Evolutionary conservation across 257 asterid genomes (phyloP).

Genomic region (Pogostemon cablin): DNA sequence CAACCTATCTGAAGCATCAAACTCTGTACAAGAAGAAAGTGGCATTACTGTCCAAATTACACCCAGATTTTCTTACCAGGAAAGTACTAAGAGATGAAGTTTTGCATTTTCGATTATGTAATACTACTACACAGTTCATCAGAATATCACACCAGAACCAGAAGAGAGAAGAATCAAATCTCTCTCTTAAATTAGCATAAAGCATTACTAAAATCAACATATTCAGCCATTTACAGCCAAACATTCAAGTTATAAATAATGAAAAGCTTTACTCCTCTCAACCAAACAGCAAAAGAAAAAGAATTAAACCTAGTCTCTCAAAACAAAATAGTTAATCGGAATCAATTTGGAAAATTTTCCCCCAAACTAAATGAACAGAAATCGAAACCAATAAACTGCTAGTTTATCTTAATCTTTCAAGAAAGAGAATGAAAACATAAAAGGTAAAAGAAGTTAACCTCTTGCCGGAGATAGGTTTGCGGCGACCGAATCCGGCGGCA

Average conservation of each 20-base stretch:
- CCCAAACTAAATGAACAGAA: background rate
- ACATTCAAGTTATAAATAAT: background rate
- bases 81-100: background rate
- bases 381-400: constrained; percentile 12
- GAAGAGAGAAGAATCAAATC: background rate
- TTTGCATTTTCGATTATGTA: background rate
- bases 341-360: background rate
- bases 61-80: constrained; percentile 17
- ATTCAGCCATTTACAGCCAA: constrained; percentile 13
- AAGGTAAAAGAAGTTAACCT: constrained; percentile 48
- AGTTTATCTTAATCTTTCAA: background rate
- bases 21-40: background rate
- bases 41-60: background rate
- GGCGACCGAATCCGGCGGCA: constrained; percentile 52
- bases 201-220: background rate
- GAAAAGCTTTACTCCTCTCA: constrained; percentile 14
- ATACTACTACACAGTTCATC: background rate
- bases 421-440: background rate
- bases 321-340: background rate
- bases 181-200: constrained; percentile 3
- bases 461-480: constrained; percentile 62
- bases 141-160: constrained; percentile 6
- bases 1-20: constrained; percentile 8
- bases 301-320: background rate
- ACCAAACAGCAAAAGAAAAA: background rate